phyloP scores from a whole-genome alignment of 306 rosid species.

The Cicer cuneatum region DNA sequence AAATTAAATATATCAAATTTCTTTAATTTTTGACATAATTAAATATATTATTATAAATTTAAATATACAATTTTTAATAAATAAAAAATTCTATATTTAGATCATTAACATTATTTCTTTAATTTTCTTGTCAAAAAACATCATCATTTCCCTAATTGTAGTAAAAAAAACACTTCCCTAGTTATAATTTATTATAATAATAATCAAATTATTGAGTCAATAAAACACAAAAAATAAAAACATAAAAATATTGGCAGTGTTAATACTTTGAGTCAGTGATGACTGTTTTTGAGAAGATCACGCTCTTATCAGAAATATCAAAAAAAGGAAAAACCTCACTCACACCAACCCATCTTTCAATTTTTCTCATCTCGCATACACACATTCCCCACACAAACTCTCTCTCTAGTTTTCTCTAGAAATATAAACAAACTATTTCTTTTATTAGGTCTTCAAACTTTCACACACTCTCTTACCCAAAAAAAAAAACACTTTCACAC shows the following conservation, averaged over 20 bases:
- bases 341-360: slow-evolving; percentile 31
- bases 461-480: slow-evolving; percentile 7
- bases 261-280: slow-evolving; percentile 8
- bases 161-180: too few species aligned
- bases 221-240: too few species aligned
- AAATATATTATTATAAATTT: too few species aligned
- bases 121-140: too few species aligned
- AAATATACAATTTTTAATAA: too few species aligned
- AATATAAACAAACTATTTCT: slow-evolving; percentile 32
- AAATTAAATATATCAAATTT: too few species aligned
- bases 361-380: background rate
- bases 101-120: too few species aligned
- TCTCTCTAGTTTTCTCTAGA: background rate
- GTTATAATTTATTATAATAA: too few species aligned
- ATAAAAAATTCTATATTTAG: too few species aligned
- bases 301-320: slow-evolving; percentile 23
- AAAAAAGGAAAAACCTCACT: slow-evolving; percentile 35
- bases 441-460: background rate
- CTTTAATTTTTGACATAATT: too few species aligned
- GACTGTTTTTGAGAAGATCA: background rate
- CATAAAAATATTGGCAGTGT: background rate
- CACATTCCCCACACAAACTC: background rate
- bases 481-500: background rate
- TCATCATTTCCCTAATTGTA: too few species aligned
- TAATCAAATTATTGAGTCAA: too few species aligned